Evolutionary conservation across 768 basidiomycete genomes (phyloP).

Genomic region (Leccinum arenicola): DNA sequence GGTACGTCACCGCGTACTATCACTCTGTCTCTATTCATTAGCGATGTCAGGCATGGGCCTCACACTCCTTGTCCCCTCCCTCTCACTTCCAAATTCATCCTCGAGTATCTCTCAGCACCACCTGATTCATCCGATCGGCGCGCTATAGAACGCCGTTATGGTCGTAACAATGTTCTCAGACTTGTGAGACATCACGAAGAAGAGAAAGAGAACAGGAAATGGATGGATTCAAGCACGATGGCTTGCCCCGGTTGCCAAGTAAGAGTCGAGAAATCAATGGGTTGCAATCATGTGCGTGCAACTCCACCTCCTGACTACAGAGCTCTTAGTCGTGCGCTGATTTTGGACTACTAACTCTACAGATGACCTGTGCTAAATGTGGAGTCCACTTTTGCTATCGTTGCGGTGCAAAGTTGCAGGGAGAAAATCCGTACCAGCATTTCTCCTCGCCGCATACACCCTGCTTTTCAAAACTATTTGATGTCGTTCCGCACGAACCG

Average conservation of each 20-base stretch:
- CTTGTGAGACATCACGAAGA: conserved; percentile 67
- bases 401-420: conserved; percentile 56
- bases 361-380: conserved; percentile 84
- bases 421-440: conserved; percentile 60
- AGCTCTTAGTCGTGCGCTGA: not conserved
- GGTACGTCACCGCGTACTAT: conserved; percentile 41
- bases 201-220: conserved; percentile 70
- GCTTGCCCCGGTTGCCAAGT: conserved; percentile 72
- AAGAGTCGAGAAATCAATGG: conserved; percentile 70
- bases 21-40: conserved; percentile 4
- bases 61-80: conserved; percentile 68
- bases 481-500: conserved; percentile 34
- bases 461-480: conserved; percentile 71
- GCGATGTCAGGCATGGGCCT: conserved; percentile 72
- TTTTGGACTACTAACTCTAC: conserved; percentile 5
- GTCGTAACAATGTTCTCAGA: conserved; percentile 54
- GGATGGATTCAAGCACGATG: conserved; percentile 68
- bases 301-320: not conserved
- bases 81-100: conserved; percentile 59
- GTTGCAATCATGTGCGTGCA: conserved; percentile 82
- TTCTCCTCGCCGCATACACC: conserved; percentile 51
- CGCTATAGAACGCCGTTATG: conserved; percentile 61
- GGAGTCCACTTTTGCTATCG: conserved; percentile 78
- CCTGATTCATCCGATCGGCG: conserved; percentile 49
- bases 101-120: conserved; percentile 60